phyloP scores from a whole-genome alignment of 768 basidiomycete genomes.

The Russula earlei region DNA sequence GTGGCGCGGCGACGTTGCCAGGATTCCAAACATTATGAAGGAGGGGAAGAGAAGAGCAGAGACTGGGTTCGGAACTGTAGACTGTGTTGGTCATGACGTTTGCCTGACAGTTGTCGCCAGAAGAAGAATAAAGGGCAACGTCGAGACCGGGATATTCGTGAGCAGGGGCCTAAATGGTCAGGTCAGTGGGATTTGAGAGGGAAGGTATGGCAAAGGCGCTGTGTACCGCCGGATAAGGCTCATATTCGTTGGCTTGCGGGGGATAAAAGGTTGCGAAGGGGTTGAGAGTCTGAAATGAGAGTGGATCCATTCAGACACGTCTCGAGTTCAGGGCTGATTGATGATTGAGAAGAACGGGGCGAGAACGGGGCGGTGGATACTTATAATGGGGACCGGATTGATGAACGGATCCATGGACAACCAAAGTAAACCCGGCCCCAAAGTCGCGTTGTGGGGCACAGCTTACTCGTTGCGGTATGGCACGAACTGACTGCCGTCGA shows the following conservation, averaged over 20 bases:
- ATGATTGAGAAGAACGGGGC: not conserved
- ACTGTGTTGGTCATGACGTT: not conserved
- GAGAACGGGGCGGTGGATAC: conserved; percentile 13
- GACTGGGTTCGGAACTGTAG: not conserved
- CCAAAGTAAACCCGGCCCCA: conserved; percentile 4
- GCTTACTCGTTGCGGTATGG: conserved; percentile 13
- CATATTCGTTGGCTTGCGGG: conserved; percentile 7
- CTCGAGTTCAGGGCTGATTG: not conserved
- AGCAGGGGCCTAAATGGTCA: conserved; percentile 5
- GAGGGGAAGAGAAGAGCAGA: conserved; percentile 5
- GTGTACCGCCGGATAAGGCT: conserved; percentile 1
- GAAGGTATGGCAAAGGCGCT: not conserved
- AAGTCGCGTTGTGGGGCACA: not conserved
- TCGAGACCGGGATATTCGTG: conserved; percentile 9
- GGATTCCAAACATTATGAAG: conserved; percentile 10
- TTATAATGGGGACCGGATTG: conserved; percentile 17
- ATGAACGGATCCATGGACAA: conserved; percentile 8
- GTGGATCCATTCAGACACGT: conserved; percentile 4
- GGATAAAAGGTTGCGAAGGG: conserved; percentile 15
- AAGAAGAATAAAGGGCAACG: conserved; percentile 3
- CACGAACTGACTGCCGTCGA: conserved; percentile 10
- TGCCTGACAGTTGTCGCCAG: conserved; percentile 1
- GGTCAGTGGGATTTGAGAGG: not conserved
- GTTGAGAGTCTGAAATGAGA: conserved; percentile 8
- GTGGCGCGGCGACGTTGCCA: not conserved